phyloP scores from a whole-genome alignment of 805 yeast genomes.

The Yamadazyma akitaensis region DNA sequence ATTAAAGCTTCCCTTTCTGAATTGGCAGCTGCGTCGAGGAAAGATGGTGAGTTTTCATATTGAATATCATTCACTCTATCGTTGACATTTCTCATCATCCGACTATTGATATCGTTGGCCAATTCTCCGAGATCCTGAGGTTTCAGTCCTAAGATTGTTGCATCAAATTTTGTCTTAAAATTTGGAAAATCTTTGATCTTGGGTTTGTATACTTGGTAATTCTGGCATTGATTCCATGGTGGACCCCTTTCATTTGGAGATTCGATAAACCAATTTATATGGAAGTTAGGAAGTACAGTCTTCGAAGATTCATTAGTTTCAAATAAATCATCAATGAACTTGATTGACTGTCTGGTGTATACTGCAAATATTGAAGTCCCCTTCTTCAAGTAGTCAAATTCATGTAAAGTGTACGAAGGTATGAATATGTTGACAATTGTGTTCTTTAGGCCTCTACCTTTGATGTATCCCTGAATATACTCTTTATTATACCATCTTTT shows the following conservation, averaged over 20 bases:
- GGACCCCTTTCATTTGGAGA: constrained; percentile 46
- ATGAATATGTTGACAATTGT: constrained; percentile 40
- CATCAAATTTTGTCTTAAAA: constrained; percentile 33
- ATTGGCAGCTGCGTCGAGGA: constrained; percentile 22
- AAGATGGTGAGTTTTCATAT: constrained; percentile 26
- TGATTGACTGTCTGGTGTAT: constrained; percentile 64
- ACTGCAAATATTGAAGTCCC: constrained; percentile 54
- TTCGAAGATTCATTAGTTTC: constrained; percentile 16
- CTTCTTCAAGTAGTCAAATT: constrained; percentile 55
- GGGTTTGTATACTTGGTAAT: constrained; percentile 46
- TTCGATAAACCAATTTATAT: constrained; percentile 24
- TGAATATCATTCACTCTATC: constrained; percentile 22
- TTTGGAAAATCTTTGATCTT: constrained; percentile 50
- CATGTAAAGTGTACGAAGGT: constrained; percentile 56
- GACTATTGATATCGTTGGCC: constrained; percentile 1
- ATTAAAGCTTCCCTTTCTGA: constrained; percentile 37
- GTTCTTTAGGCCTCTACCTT: constrained; percentile 12
- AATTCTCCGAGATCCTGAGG: constrained; percentile 5
- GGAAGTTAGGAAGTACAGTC: constrained; percentile 7
- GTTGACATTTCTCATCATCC: neutral
- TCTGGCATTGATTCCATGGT: constrained; percentile 46
- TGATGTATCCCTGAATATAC: constrained; percentile 16
- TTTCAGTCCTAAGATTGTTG: constrained; percentile 19
- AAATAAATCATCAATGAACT: constrained; percentile 51
- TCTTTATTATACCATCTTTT: constrained; percentile 55